Percentiles rank a stretch among this genome's conserved stretches.
Evolutionary conservation across 2,329 filamentous ascomycete species (phyloP).

Genomic region (Scedosporium dehoogii): DNA sequence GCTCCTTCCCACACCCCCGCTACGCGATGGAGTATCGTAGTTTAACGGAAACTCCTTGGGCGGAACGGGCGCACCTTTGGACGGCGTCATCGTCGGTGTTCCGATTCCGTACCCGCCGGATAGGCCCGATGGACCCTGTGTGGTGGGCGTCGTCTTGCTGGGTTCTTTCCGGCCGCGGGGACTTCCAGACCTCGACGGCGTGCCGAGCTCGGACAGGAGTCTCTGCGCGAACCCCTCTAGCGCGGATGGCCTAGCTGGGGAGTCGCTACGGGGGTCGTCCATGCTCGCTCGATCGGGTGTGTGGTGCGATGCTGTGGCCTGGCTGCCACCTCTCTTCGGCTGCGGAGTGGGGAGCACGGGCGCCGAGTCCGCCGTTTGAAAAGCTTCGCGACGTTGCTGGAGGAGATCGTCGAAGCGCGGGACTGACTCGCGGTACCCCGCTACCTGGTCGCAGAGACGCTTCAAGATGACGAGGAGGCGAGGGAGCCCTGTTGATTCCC

Average conservation of each 20-base stretch:
- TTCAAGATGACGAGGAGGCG: conserved; percentile 49
- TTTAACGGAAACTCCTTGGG: conserved; percentile 32
- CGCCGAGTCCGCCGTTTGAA: conserved; percentile 44
- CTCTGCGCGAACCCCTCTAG: conserved; percentile 55
- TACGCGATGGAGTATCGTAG: conserved; percentile 24
- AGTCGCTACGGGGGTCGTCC: conserved; percentile 17
- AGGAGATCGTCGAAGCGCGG: conserved; percentile 65
- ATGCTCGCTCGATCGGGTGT: not conserved
- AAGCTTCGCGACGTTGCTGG: conserved; percentile 53
- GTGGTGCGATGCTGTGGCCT: conserved; percentile 30
- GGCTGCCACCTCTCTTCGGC: conserved; percentile 22
- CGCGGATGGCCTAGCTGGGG: conserved; percentile 42
- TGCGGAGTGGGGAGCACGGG: conserved; percentile 12
- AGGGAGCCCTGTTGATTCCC: conserved; percentile 38
- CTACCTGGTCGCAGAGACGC: conserved; percentile 51
- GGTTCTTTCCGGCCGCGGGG: conserved; percentile 40
- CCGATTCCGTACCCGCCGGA: conserved; percentile 18
- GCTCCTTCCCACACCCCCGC: conserved; percentile 21
- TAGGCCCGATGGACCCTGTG: conserved; percentile 8
- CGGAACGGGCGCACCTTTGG: conserved; percentile 19
- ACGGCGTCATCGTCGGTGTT: conserved; percentile 17
- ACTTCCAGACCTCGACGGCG: conserved; percentile 39
- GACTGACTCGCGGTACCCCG: conserved; percentile 51
- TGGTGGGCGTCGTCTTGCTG: conserved; percentile 4
- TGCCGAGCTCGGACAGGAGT: conserved; percentile 48